A percentile compares a stretch with the other conserved stretches of the same genome.
Conservation (phyloP, 2,329 filamentous ascomycete genomes). For the Colletotrichum sp. region DNA sequence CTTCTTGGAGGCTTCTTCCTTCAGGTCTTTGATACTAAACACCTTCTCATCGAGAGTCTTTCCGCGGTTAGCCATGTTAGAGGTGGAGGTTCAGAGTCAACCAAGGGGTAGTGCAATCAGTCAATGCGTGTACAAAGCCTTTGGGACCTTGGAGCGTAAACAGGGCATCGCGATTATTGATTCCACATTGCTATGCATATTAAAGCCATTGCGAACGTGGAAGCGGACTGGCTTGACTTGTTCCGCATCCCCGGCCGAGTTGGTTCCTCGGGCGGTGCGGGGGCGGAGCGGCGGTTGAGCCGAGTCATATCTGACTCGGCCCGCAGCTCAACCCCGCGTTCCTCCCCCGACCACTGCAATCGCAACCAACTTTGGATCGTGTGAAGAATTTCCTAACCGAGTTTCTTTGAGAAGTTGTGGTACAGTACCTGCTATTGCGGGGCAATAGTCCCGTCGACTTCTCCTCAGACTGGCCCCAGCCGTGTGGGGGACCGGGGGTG, state of each 20-base stretch:
- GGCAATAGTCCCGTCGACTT: background rate
- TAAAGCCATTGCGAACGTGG: background rate
- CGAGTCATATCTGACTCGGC: background rate
- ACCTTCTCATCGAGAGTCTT: background rate
- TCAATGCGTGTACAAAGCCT: too few relatives aligned
- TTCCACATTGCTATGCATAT: accelerated
- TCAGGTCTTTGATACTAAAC: background rate
- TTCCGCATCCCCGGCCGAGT: background rate
- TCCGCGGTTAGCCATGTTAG: background rate
- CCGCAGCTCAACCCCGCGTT: background rate
- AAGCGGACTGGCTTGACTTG: too few relatives aligned
- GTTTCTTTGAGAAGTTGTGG: background rate
- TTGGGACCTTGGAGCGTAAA: background rate
- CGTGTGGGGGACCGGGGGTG: too few relatives aligned
- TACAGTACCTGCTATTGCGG: background rate
- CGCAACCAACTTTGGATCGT: background rate
- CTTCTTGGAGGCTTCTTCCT: background rate
- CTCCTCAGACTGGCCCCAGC: too few relatives aligned
- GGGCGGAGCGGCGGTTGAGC: background rate
- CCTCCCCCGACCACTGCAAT: background rate
- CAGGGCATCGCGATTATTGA: accelerated
- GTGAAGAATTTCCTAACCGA: background rate
- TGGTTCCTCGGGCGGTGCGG: background rate
- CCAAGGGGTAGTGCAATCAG: accelerated
- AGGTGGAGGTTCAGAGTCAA: background rate